Base-by-base conservation (phyloP, 345 rosid genomes). In the Euclidium syriacum region DNA sequence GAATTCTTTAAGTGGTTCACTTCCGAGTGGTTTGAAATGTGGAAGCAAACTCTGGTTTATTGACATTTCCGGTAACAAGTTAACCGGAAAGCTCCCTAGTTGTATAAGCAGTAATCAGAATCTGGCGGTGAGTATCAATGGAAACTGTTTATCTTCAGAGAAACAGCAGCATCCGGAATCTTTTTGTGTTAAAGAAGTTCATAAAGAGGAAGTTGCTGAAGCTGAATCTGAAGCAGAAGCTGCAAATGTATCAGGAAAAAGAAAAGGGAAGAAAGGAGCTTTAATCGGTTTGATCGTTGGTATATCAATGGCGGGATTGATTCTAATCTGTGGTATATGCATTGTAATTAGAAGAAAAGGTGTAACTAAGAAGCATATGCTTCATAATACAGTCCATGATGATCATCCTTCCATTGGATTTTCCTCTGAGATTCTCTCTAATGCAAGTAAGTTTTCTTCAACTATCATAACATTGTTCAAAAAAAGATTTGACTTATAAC, bases 11-110 rank as follows among this genome's bases (percentile, higher is more conserved):
- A 75, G 70, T 56, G 95, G 91, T 16, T 56, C 85, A 2, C 75
- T 87, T 63, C 78, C 83, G 11, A 55, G 33, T 58, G 73, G 68
- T 70, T 54, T 85, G 23, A 73, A 52, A 48, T 87, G 95, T 36
- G 79, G 85, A 50, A 52, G 51, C 10, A 85, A 63, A 42, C 84
- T 87, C 44, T 59, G 72, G 56, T 80, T 83, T 58, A 71, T 85
- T 6, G 89, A 84, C 58, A 38, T 87, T 67, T 85, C 95, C 0
- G 72, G 74, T 19, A 85, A 87, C 47, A 77, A 77, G 75, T 52
- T 87, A 16, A 77, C 78, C 7, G 91, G 91, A 20, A 71, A 66
- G 38, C 25, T 87, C 41, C 91, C 95, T 62, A 11, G 33, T 60
- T 85, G 95, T 65, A 63, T 87, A 70, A 83, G 71, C 43, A 56